These are phyloP conservation scores for Colletotrichum sp. DNA, from an alignment of 2,329 filamentous ascomycete genomes.

Conservation along the genomic window DNA sequence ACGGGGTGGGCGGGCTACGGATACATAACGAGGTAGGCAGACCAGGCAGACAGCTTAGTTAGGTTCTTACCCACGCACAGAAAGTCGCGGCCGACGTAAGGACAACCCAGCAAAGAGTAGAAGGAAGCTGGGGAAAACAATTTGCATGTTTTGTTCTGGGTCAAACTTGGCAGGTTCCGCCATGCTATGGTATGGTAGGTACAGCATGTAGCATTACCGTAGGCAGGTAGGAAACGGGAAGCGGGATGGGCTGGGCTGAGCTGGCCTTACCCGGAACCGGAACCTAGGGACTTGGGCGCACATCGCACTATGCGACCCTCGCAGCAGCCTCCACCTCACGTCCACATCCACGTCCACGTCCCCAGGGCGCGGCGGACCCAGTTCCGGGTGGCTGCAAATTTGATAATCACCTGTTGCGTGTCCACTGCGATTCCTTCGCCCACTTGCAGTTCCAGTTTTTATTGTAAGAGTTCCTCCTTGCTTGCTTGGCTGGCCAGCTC, in stretches of 20 bases:
- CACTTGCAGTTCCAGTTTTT: not conserved
- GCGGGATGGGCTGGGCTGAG: not conserved
- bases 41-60: not conserved
- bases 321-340: not conserved
- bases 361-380: not conserved
- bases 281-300: not conserved
- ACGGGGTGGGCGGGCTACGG: not conserved
- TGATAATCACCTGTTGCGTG: not conserved
- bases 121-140: not conserved
- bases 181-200: not conserved
- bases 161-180: not conserved
- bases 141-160: not conserved
- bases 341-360: too few species aligned
- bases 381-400: not conserved
- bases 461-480: not conserved
- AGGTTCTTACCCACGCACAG: not conserved
- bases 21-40: not conserved
- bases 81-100: not conserved
- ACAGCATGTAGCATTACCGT: not conserved
- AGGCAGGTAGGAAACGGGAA: not conserved
- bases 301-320: not conserved
- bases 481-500: not conserved
- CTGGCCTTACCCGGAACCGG: not conserved
- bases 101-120: not conserved
- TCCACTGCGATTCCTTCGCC: not conserved